Base-by-base conservation (phyloP, 495 filamentous ascomycete genomes). In the Aspergillus nidulans region DNA sequence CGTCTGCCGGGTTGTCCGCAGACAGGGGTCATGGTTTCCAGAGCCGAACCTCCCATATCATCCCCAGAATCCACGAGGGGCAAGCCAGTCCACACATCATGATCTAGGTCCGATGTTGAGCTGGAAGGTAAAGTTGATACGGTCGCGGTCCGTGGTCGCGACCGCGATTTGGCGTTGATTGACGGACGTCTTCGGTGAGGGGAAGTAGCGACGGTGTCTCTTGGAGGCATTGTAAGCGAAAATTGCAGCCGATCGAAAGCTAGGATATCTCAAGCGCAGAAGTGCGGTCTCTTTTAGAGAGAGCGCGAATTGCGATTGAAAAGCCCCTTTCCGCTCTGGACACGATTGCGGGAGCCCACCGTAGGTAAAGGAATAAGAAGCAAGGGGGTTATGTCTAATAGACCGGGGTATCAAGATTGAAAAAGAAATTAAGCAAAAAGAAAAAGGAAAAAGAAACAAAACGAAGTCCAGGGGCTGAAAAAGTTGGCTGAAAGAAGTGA, bases 11-110 rank as follows among this genome's bases (percentile, higher is more conserved):
- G 59, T 1, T 66, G 63, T 24, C 68, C 65, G 9, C 69, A 64
- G 28, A 73, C 72, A 19, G 66, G 63, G 39, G 67, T 68, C 43
- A 67, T 68, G 7, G 74, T 72, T 52, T 77, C 70, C 38, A 75
- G 45, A 0, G 65, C 68, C 21, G 65, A 63, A 0, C 46, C 63
- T 26, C 66, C 61, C 34, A 66, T 54, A 30, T 67, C 56, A 12
- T 66, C 61, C 25, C 52, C 65, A 3, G 59, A 55, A 42, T 72
- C 71, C 41, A 58, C 47, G n/a, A 62, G 43, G 43, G 67, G 49
- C 52, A 62, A 34, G 20, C 69, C 64, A 42, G 58, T 56, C 69
- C 69, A 72, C 49, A 64, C 40, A 24, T 68, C 62, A 39, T 67
- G 34, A 16, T 62, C 56, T 9, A 58, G 40, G 1, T 58, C 60